These are phyloP conservation scores for Alternaria arborescens DNA, from an alignment of 2,329 filamentous ascomycete species.

Conservation along the genomic window DNA sequence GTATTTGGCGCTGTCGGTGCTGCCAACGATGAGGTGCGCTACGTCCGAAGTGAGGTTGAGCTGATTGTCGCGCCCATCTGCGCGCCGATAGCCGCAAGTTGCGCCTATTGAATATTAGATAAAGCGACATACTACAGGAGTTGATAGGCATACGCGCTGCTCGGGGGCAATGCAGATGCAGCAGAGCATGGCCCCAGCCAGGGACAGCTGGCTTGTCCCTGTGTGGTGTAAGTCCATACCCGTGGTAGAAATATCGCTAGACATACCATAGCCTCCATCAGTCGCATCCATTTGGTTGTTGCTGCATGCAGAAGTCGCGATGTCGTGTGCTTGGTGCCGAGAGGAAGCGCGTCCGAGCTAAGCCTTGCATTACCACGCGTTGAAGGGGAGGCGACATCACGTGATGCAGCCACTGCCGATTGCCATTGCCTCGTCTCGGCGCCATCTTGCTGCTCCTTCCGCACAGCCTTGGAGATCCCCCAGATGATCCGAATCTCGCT, in stretches of 20 bases:
- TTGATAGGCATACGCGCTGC: conserved; percentile 66
- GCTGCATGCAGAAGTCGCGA: conserved; percentile 23
- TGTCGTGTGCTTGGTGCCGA: conserved; percentile 28
- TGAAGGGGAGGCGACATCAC: conserved; percentile 26
- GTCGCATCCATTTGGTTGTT: conserved; percentile 38
- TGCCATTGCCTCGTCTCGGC: not conserved
- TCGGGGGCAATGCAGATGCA: conserved; percentile 86
- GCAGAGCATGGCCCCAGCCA: conserved; percentile 76
- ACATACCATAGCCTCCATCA: conserved; percentile 41
- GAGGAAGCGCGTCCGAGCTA: conserved; percentile 23
- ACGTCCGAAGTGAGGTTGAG: conserved; percentile 95
- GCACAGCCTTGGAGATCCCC: conserved; percentile 4
- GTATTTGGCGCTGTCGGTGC: conserved; percentile 91
- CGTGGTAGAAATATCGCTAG: not conserved
- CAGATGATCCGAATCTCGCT: conserved; percentile 7
- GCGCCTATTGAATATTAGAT: conserved; percentile 49
- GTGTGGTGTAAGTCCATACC: conserved; percentile 14
- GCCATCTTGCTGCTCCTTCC: conserved; percentile 11
- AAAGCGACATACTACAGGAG: not conserved
- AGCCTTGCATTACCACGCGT: conserved; percentile 22
- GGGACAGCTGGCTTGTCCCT: conserved; percentile 49
- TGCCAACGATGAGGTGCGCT: conserved; percentile 91
- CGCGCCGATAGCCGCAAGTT: conserved; percentile 69
- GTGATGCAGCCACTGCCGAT: conserved; percentile 1
- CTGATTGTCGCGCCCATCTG: conserved; percentile 87